Base-by-base conservation (phyloP, 2,329 filamentous ascomycete genomes). In the Berkeleyomyces rouxiae region DNA sequence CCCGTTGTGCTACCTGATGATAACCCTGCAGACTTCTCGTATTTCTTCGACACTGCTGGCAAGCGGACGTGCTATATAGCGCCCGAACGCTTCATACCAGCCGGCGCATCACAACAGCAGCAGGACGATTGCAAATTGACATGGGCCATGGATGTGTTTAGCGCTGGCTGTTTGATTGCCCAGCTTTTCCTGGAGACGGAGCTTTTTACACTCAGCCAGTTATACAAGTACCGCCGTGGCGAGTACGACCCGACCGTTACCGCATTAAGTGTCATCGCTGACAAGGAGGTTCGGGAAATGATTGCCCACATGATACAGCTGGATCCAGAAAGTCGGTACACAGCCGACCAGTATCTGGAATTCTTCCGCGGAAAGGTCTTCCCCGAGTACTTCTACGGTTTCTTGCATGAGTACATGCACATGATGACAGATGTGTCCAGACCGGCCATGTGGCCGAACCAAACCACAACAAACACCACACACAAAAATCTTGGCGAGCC, bases 131-230 rank as follows among this genome's bases (percentile, higher is more conserved):
- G 82, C 71, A 77, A 82, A 75, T 74, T 84, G 69, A 84, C 80
- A 3, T 96, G 92, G 91, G 92, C 93, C 44, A 99, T 99, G 95
- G 93, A 99, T 71, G 86, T 99, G 43, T 99, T 99, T 76, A 97
- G 93, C 72, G 87, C 87, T 31, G 93, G 93, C 6, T 99, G 95
- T 71, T 91, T 97, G 46, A 95, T 99, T 69, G 93, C 93, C 1
- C 93, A 99, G 72, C 79, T 99, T 44, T 96, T 99, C 68, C 81
- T 97, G 4, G 93, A 99, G 74, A 82, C 90, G 0, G 91, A 95
- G 7, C 92, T 97, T n/a, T 97, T 99, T 74, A 95, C 85, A n/a
- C 79, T 99, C 9, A 95, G 90, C 68, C 92, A 97, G 72, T 82
- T 99, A 61, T 97, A 92, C 77, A 92, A 91, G 70, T 99, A 96